Evolutionary conservation across 768 basidiomycete genomes (phyloP).

Genomic region (Coprinellus micaceus): DNA sequence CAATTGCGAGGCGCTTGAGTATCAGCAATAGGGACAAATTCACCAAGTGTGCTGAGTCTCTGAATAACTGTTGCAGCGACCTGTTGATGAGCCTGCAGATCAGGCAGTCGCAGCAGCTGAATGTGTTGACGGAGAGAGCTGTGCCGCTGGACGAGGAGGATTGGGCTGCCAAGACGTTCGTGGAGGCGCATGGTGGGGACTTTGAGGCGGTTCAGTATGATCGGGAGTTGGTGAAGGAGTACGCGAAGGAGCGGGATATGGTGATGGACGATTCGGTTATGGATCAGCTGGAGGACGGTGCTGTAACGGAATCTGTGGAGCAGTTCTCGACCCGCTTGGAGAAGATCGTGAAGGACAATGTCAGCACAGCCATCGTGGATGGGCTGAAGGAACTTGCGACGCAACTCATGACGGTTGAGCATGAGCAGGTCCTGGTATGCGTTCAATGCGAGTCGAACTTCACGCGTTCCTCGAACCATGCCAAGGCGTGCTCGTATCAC

Average conservation of each 20-base stretch:
- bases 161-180: slow-evolving; percentile 31
- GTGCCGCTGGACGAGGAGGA: slow-evolving; percentile 37
- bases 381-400: slow-evolving; percentile 33
- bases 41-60: slow-evolving; percentile 24
- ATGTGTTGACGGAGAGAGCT: slow-evolving; percentile 30
- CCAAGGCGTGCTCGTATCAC: slow-evolving; percentile 38
- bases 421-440: slow-evolving; percentile 35
- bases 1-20: slow-evolving; percentile 34
- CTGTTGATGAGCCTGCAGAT: slow-evolving; percentile 41
- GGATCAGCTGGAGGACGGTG: slow-evolving; percentile 33
- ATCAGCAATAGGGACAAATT: slow-evolving; percentile 37
- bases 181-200: slow-evolving; percentile 32
- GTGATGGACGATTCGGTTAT: slow-evolving; percentile 37
- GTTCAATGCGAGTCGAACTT: slow-evolving; percentile 39
- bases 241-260: slow-evolving; percentile 32
- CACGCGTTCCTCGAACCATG: slow-evolving; percentile 32
- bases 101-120: slow-evolving; percentile 34
- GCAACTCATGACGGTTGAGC: slow-evolving; percentile 30
- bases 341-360: slow-evolving; percentile 27
- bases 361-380: slow-evolving; percentile 31
- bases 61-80: slow-evolving; percentile 34
- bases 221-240: slow-evolving; percentile 34
- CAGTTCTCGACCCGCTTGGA: slow-evolving; percentile 31
- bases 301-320: slow-evolving; percentile 31
- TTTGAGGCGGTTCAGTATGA: slow-evolving; percentile 32